Evolutionary conservation across 2,329 filamentous ascomycete genomes (phyloP), one percentile per base, ranked within the genome.

Genomic region (Samsoniella hepiali): DNA sequence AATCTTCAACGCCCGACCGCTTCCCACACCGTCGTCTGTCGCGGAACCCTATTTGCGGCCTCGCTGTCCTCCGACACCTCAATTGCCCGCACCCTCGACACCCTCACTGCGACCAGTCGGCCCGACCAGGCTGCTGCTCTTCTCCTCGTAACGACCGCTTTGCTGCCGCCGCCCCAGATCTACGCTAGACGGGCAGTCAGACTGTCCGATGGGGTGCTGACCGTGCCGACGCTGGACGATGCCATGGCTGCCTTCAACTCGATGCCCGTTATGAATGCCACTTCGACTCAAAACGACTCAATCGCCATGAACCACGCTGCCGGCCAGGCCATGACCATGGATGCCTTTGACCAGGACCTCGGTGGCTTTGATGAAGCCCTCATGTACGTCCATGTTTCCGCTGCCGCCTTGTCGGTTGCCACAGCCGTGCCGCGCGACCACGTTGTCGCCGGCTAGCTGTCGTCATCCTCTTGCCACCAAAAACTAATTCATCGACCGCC

Each of bases 161-260:
- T 17, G 10, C 10, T 42, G 31, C 47, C 10, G 2, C 17, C 29
- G 10, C n/a, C 42, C n/a, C 47, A 5, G 2, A 40, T 40, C 51
- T 49, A 42, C 55, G 31, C 29, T 45, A 38, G 38, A 51, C 49
- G 36, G 60, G 31, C 50, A 27, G 56, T 11, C 56, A 31, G 27
- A 38, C 53, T 63, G 56, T 50, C 55, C 64, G 66, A 72, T 72
- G 69, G 68, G 68, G 68, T 69, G 66, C 68, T 73, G 72, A 72
- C 69, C 65, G 67, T 65, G 68, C 67, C 69, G 63, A 50, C 40
- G n/a, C 70, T 69, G 66, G 72, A 74, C 71, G 69, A 84, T 83
- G 82, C 78, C 71, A 86, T 86, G 84, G 81, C 82, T 68, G 78
- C 79, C 70, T 86, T 80, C 78, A 85, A 84, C 74, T 78, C 82